These are phyloP conservation scores for Fusarium sp. DNA, from an alignment of 2,329 filamentous ascomycete species.

Conservation along the genomic window DNA sequence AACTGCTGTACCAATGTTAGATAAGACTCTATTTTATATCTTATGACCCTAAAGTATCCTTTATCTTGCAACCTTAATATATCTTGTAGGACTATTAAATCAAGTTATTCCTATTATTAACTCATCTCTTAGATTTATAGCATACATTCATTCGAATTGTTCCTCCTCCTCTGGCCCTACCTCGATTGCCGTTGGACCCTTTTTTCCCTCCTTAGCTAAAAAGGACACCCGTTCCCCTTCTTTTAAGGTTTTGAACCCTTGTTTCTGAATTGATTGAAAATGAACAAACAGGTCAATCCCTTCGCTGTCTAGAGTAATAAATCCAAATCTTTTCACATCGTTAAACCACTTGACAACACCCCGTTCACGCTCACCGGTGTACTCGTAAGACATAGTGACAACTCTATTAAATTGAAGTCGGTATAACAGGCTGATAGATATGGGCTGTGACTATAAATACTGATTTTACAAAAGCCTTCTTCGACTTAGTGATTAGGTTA, in stretches of 20 bases:
- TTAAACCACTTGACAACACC: background rate
- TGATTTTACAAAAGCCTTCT: fast-evolving
- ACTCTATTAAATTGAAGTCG: background rate
- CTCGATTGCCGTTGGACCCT: fast-evolving
- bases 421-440: background rate
- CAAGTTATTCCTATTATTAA: fast-evolving
- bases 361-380: background rate
- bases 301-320: background rate
- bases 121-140: background rate
- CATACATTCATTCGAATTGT: fast-evolving
- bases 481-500: fast-evolving
- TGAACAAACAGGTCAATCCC: background rate
- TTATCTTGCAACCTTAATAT: background rate
- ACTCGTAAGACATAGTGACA: no score
- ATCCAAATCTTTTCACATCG: background rate
- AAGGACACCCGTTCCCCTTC: background rate
- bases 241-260: background rate
- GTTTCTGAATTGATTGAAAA: background rate
- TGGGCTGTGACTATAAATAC: background rate
- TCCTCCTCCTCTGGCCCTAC: background rate
- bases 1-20: no score
- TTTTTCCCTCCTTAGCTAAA: fast-evolving
- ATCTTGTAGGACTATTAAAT: background rate
- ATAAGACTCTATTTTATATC: background rate
- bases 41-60: no score